Base-by-base conservation (phyloP, 2,329 filamentous ascomycete genomes). In the Fonsecaea multimorphosa region DNA sequence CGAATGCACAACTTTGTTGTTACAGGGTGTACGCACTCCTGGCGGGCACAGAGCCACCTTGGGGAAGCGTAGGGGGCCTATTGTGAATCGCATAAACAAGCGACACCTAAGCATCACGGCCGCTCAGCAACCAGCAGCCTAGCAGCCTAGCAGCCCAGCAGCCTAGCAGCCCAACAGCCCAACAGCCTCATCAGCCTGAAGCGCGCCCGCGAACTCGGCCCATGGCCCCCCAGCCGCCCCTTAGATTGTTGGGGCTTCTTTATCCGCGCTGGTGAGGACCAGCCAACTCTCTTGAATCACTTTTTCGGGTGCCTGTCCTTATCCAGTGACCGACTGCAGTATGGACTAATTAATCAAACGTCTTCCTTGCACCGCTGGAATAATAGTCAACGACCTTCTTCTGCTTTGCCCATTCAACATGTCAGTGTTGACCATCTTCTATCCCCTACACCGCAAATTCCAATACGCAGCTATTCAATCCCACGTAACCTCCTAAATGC, bases 41-140 rank as follows among this genome's bases (percentile, higher is more conserved):
- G 40, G 44, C 22, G n/a, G n/a, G n/a, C n/a, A n/a, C n/a, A n/a
- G n/a, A 12, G 6, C 8, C 22, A 24, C 44, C 22, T 8, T 12
- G 8, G 19, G 19, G 44, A 8, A 31, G 29, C 3, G 16, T 54
- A 3, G 51, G 27, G 51, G 51, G 51, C 44, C 44, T 46, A 46
- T 46, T 46, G 40, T 46, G 40, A 46, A 19, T 46, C 40, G n/a
- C 44, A 49, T 49, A 60, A 60, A 31, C 56, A 58, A 58, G 56
- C 7, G 38, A n/a, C 56, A 49, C 29, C 56, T 16, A 24, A 49
- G 58, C 44, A 32, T 36, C 40, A 22, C 58, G 22, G 31, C 58
- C 36, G 31, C 58, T 60, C 46, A 60, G 58, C 58, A 60, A 60
- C 58, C 44, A 27, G 44, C 36, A 49, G 6, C 44, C 44, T 22